Conservation (phyloP, 2,329 filamentous ascomycete species). For the Alternaria viburni region DNA sequence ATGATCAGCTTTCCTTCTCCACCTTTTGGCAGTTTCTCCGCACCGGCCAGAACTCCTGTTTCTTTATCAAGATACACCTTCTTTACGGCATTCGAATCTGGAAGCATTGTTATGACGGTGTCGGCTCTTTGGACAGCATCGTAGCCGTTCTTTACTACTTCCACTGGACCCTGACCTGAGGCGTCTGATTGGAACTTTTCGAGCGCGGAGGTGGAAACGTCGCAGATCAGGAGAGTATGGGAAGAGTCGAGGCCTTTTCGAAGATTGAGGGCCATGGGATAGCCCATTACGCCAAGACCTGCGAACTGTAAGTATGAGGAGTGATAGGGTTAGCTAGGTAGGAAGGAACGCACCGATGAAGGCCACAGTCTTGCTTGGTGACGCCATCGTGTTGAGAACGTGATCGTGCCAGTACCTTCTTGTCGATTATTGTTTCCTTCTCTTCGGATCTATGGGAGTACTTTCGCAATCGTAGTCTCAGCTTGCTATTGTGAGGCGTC, state of each 20-base stretch:
- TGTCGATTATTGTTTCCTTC: not conserved
- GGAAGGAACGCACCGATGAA: slow-evolving; percentile 28
- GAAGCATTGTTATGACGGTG: slow-evolving; percentile 53
- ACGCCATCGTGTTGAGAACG: slow-evolving; percentile 15
- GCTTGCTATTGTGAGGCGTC: no score
- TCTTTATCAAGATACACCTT: slow-evolving; percentile 51
- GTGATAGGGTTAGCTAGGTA: not conserved
- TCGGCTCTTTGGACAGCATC: slow-evolving; percentile 50
- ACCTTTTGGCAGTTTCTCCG: slow-evolving; percentile 41
- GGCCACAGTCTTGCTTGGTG: slow-evolving; percentile 28
- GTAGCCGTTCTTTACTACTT: slow-evolving; percentile 46
- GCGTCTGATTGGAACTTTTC: slow-evolving; percentile 48
- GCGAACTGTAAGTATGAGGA: not conserved
- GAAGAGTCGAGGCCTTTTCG: slow-evolving; percentile 43
- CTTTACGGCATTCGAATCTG: slow-evolving; percentile 45
- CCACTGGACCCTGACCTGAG: slow-evolving; percentile 43
- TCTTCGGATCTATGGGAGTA: not conserved
- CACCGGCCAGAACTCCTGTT: slow-evolving; percentile 51
- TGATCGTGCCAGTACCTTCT: not conserved
- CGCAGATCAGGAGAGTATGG: slow-evolving; percentile 47
- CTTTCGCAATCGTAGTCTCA: not conserved
- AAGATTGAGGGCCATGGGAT: slow-evolving; percentile 52
- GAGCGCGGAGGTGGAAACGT: slow-evolving; percentile 49
- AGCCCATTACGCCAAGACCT: slow-evolving; percentile 53
- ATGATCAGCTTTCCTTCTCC: slow-evolving; percentile 76